A percentile compares a stretch with the other conserved stretches of the same genome.
Evolutionary conservation across 1,284 basidiomycete genomes (phyloP).

Genomic region (Ceraceosorus bombacis): DNA sequence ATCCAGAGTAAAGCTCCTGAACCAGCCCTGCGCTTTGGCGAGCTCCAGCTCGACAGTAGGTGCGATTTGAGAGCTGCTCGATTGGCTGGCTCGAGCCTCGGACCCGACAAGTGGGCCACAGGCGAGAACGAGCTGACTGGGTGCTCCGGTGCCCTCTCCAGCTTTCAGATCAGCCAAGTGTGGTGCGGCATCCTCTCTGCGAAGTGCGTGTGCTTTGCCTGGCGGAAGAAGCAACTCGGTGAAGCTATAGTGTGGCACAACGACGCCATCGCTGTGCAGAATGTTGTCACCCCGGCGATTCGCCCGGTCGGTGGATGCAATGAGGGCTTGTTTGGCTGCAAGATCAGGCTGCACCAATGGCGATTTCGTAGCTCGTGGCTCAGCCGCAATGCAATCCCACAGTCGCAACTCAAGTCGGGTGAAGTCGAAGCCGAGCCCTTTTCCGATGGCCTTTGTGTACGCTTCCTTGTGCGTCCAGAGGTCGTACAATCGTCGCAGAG

Average conservation of each 20-base stretch:
- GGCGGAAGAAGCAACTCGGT: background rate
- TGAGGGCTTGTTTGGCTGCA: too few relatives aligned
- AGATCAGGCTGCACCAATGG: too few relatives aligned
- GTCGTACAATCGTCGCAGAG: conserved; percentile 22
- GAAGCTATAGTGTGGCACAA: background rate
- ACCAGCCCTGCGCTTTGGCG: background rate
- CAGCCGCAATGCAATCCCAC: conserved; percentile 1
- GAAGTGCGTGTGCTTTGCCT: background rate
- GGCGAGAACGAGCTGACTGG: background rate
- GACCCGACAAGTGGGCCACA: background rate
- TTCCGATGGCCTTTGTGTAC: conserved; percentile 39
- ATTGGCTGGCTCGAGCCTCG: background rate
- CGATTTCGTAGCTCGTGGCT: too few relatives aligned
- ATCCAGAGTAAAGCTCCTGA: background rate
- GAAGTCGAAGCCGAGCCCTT: conserved; percentile 44
- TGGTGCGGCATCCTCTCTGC: background rate
- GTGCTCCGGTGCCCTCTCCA: background rate
- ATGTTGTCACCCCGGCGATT: too few relatives aligned
- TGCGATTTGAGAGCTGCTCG: background rate
- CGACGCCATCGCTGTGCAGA: background rate
- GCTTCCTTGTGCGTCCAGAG: conserved; percentile 48
- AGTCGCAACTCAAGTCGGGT: conserved; percentile 24
- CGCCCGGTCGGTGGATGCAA: too few relatives aligned
- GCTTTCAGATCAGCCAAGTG: background rate
- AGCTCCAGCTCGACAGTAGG: background rate